Evolutionary conservation across 305 asterid genomes (phyloP), one percentile per base, ranked within the genome.

Genomic region (Fraxinus floribunda): DNA sequence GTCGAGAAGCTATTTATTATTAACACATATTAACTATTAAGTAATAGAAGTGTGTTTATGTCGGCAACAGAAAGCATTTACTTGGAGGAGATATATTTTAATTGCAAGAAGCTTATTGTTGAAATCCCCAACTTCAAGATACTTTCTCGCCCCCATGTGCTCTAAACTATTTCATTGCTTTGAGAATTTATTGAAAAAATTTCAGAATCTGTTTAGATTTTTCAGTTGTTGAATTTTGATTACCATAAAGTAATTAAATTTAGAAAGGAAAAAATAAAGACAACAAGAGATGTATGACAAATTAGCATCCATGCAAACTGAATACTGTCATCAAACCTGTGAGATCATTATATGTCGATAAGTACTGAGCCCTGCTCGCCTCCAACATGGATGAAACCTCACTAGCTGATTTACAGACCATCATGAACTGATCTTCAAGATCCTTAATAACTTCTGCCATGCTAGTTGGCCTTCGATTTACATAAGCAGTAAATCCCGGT

Each of bases 401-500:
- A 44, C 86, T 81, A 49, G 98, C 99, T 20, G 94, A 94, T 62
- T 87, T 88, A 86, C 98, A 93, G 84, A 97, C 95, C 81, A 89
- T 86, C 74, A n/a, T 81, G 85, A 96, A 96, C 84, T 96, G 98
- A 81, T 89, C 93, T 89, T 96, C 98, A 36, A 94, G 99, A 83
- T 91, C 98, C 89, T 91, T 94, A 81, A 96, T 91, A 84, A 96
- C 97, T 86, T 96, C 98, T 16, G 92, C 91, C 98, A 94, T 96
- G 86, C 95, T 96, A 30, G 97, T 93, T 32, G 97, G 97, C 90
- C 98, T 91, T 84, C 91, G 88, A 78, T 96, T 93, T 49, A 93
- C 95, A 83, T 94, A 94, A 73, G 91, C 98, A 1, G 99, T 96
- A 82, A 89, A 96, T 71, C 98, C 99, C 18, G 95, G 97, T 24